Percentiles rank a stretch among this genome's conserved stretches.
Evolutionary conservation across 2,329 filamentous ascomycete species (phyloP).

Genomic region (Phyllosticta ampelicida): DNA sequence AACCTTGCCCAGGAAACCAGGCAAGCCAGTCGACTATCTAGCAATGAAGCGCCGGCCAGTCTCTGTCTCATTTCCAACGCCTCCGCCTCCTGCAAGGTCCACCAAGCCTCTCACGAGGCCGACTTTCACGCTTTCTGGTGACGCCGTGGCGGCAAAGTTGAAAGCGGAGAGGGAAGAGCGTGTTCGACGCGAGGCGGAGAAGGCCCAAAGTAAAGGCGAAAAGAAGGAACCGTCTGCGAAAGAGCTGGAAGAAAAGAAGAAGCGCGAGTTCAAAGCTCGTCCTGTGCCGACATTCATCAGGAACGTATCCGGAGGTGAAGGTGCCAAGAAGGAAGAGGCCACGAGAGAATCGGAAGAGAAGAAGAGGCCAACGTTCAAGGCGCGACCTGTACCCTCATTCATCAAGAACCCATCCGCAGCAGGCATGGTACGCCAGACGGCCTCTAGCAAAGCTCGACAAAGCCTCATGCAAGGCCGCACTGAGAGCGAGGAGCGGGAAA

Average conservation of each 20-base stretch:
- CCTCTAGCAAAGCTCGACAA: constrained; percentile 35
- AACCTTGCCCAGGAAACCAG: constrained; percentile 1
- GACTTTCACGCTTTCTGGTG: constrained; percentile 43
- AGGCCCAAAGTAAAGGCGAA: not conserved
- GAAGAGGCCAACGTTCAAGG: constrained; percentile 36
- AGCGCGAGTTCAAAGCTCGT: constrained; percentile 36
- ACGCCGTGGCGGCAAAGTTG: constrained; percentile 42
- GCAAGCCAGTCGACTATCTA: constrained; percentile 21
- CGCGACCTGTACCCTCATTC: constrained; percentile 31
- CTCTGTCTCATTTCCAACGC: constrained; percentile 38
- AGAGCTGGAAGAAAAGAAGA: constrained; percentile 23
- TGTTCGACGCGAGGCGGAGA: constrained; percentile 24
- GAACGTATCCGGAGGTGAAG: constrained; percentile 17
- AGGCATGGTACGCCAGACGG: constrained; percentile 34
- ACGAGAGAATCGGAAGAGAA: constrained; percentile 18
- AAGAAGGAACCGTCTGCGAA: not conserved
- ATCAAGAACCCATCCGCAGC: constrained; percentile 21
- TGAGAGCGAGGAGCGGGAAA: not conserved
- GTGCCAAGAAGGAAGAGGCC: not conserved
- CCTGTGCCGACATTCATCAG: constrained; percentile 27
- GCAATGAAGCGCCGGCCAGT: constrained; percentile 37
- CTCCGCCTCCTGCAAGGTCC: constrained; percentile 38
- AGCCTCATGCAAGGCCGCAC: constrained; percentile 4
- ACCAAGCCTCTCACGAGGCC: constrained; percentile 39
- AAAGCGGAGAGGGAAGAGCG: constrained; percentile 41